Evolutionary conservation across 345 rosid species (phyloP).

Genomic region (Eucalyptus virginea): DNA sequence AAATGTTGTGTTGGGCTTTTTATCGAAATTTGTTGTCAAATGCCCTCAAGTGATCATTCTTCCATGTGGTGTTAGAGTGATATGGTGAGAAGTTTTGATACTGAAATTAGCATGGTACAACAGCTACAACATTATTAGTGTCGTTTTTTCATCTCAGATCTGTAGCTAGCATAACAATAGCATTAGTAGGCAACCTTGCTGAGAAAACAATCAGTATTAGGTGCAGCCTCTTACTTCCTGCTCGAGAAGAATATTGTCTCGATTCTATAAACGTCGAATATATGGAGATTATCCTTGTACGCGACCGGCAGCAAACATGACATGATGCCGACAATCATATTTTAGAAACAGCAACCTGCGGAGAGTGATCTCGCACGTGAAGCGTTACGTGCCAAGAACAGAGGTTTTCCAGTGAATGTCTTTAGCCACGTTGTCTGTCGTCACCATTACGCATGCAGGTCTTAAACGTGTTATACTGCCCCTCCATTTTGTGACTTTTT

Average conservation of each 20-base stretch:
- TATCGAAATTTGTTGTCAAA: neutral
- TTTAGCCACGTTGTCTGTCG: neutral
- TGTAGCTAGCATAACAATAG: neutral
- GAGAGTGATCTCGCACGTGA: neutral
- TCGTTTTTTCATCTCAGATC: neutral
- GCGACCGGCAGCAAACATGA: neutral
- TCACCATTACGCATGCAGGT: neutral
- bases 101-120: neutral
- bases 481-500: neutral
- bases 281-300: neutral
- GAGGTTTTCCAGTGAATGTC: neutral
- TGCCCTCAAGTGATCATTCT: neutral
- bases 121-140: neutral
- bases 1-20: neutral
- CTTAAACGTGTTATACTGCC: neutral
- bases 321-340: neutral
- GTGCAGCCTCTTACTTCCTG: neutral
- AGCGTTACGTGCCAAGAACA: neutral
- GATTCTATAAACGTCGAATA: neutral
- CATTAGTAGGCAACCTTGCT: neutral
- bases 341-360: neutral
- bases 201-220: neutral
- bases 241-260: neutral
- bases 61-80: accelerated
- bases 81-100: neutral